Evolutionary conservation across 1,284 basidiomycete species (phyloP).

Genomic region (Puccinia polysora): DNA sequence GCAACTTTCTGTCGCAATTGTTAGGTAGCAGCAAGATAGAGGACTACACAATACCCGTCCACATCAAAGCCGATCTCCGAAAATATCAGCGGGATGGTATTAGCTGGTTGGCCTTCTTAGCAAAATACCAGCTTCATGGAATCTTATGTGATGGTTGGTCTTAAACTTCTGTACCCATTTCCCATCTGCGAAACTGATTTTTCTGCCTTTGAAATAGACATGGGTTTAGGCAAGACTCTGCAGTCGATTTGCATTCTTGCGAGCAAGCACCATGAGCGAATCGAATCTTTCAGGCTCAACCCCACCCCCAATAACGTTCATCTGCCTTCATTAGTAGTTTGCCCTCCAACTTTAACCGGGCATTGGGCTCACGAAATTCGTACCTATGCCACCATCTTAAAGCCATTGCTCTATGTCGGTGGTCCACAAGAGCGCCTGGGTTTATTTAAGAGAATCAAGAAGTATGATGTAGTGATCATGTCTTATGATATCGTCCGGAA

Average conservation of each 20-base stretch:
- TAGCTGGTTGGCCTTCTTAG: constrained; percentile 97
- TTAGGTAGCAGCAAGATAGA: constrained; percentile 92
- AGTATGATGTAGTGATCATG: constrained; percentile 84
- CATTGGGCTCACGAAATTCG: constrained; percentile 98
- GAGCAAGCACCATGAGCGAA: constrained; percentile 85
- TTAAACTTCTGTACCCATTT: constrained; percentile 9
- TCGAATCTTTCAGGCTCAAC: constrained; percentile 65
- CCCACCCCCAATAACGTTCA: constrained; percentile 73
- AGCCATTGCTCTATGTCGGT: constrained; percentile 83
- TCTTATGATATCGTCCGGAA: constrained; percentile 97
- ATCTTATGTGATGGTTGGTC: constrained; percentile 89
- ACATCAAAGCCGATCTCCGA: constrained; percentile 86
- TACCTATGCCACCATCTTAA: constrained; percentile 82
- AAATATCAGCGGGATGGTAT: constrained; percentile 98
- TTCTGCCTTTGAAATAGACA: constrained; percentile 61
- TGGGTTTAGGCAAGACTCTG: constrained; percentile 97
- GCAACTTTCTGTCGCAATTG: constrained; percentile 86
- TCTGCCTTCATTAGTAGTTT: constrained; percentile 89
- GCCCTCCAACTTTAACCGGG: constrained; percentile 92
- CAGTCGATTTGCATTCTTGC: constrained; percentile 97
- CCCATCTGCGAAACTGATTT: not conserved
- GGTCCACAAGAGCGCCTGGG: constrained; percentile 76
- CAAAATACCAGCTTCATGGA: constrained; percentile 92
- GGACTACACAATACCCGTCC: constrained; percentile 78
- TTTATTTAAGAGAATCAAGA: constrained; percentile 64